Evolutionary conservation across 805 yeast species (phyloP).

Genomic region (Kodamaea jinghongensis): DNA sequence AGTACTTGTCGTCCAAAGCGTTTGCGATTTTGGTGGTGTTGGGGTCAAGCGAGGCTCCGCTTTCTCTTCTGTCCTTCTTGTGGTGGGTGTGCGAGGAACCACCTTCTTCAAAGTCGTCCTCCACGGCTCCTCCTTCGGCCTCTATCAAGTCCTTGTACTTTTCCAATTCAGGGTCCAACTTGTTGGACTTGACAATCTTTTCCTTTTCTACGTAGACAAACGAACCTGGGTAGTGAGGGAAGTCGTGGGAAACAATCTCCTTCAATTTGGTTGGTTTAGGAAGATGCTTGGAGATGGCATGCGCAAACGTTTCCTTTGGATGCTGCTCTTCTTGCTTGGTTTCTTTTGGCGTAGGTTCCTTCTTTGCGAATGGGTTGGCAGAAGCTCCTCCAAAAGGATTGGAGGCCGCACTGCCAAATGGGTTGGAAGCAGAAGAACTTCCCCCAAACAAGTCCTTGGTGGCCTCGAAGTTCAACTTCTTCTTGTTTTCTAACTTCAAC

Average conservation of each 20-base stretch:
- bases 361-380: constrained; percentile 7
- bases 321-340: constrained; percentile 8
- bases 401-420: constrained; percentile 25
- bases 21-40: constrained; percentile 38
- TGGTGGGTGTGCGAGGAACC: constrained; percentile 1
- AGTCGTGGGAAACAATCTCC: constrained; percentile 14
- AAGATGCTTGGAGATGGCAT: constrained; percentile 12
- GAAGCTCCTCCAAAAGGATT: constrained; percentile 8
- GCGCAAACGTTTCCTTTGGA: constrained; percentile 10
- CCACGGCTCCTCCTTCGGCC: constrained; percentile 40
- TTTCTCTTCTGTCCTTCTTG: constrained; percentile 12
- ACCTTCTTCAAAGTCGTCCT: constrained; percentile 30
- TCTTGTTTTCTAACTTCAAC: constrained; percentile 42
- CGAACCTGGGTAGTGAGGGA: constrained; percentile 61
- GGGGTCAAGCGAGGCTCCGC: constrained; percentile 18
- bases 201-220: constrained; percentile 75
- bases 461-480: constrained; percentile 36
- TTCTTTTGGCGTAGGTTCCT: background rate
- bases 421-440: constrained; percentile 17
- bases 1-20: constrained; percentile 69
- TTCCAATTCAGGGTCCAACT: constrained; percentile 49
- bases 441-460: constrained; percentile 30
- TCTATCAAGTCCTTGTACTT: constrained; percentile 51
- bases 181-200: constrained; percentile 49
- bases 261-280: constrained; percentile 5